Percentiles rank a stretch among this genome's conserved stretches.
Conservation (phyloP, 1,139 yeast genomes). For the Diutina mesorugosa region DNA sequence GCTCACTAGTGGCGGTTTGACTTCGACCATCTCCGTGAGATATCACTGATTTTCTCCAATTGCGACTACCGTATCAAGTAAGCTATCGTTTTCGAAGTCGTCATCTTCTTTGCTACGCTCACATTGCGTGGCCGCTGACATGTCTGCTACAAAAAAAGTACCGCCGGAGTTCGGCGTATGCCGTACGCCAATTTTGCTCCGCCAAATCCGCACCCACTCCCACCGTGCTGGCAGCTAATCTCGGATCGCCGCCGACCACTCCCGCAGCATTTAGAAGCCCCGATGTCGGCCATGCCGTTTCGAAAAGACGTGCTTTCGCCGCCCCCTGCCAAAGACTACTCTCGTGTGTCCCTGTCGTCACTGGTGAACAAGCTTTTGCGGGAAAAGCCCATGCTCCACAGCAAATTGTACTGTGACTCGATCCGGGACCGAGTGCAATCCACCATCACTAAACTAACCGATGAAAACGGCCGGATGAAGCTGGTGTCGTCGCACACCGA, state of each 20-base stretch:
- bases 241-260: neutral
- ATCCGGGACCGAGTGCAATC: conserved; percentile 20
- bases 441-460: conserved; percentile 21
- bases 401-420: conserved; percentile 20
- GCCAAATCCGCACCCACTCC: neutral
- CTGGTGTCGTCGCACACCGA: conserved; percentile 57
- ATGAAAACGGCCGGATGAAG: conserved; percentile 8
- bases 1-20: neutral
- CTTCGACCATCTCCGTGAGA: too few relatives aligned
- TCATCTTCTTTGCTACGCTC: neutral
- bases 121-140: too few relatives aligned
- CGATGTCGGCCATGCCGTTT: neutral
- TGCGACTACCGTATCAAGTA: too few relatives aligned
- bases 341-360: neutral
- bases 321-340: neutral
- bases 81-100: too few relatives aligned
- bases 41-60: too few relatives aligned
- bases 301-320: neutral
- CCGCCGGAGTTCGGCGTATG: neutral
- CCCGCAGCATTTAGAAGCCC: neutral
- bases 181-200: neutral
- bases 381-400: conserved; percentile 23
- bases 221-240: neutral
- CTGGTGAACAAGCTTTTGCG: conserved; percentile 4
- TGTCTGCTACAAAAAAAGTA: neutral